A percentile compares a stretch with the other conserved stretches of the same genome.
Evolutionary conservation across 805 yeast species (phyloP).

Genomic region (Candida nemodendra): DNA sequence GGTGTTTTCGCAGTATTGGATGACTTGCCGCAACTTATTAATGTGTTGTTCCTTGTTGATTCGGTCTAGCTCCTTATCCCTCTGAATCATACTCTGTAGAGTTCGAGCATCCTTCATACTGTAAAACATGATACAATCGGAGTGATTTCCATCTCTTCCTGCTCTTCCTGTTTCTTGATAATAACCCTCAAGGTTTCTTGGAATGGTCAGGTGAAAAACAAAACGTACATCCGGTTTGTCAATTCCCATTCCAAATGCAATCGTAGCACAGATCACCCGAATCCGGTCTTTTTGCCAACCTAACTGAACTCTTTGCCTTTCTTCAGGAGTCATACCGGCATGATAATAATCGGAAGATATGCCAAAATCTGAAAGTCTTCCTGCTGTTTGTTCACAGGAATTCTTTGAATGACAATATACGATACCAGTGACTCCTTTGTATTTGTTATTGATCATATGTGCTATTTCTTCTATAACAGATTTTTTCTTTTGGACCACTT

Average conservation of each 20-base stretch:
- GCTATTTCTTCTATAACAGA: slow-evolving; percentile 57
- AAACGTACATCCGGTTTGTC: slow-evolving; percentile 94
- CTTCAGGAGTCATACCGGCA: slow-evolving; percentile 89
- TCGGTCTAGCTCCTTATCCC: slow-evolving; percentile 65
- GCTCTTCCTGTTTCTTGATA: slow-evolving; percentile 99
- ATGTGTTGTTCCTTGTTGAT: slow-evolving; percentile 73
- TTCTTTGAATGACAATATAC: slow-evolving; percentile 90
- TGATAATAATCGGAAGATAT: slow-evolving; percentile 78
- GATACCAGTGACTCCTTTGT: slow-evolving; percentile 70
- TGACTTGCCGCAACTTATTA: slow-evolving; percentile 74
- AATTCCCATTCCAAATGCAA: slow-evolving; percentile 99
- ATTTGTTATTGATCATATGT: slow-evolving; percentile 50
- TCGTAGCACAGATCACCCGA: slow-evolving; percentile 90
- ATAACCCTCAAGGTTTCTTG: slow-evolving; percentile 91
- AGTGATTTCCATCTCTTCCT: slow-evolving; percentile 87
- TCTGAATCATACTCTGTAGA: slow-evolving; percentile 71
- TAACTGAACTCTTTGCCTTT: slow-evolving; percentile 66
- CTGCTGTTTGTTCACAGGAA: slow-evolving; percentile 80
- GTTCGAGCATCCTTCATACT: slow-evolving; percentile 76
- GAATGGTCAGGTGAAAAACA: slow-evolving; percentile 85
- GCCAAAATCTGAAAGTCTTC: slow-evolving; percentile 56
- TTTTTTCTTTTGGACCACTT: slow-evolving; percentile 64
- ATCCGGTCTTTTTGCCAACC: slow-evolving; percentile 75
- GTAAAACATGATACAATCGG: slow-evolving; percentile 83
- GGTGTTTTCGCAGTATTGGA: slow-evolving; percentile 86